phyloP scores from a whole-genome alignment of 2,329 filamentous ascomycete species.

The Fusarium paranaense region DNA sequence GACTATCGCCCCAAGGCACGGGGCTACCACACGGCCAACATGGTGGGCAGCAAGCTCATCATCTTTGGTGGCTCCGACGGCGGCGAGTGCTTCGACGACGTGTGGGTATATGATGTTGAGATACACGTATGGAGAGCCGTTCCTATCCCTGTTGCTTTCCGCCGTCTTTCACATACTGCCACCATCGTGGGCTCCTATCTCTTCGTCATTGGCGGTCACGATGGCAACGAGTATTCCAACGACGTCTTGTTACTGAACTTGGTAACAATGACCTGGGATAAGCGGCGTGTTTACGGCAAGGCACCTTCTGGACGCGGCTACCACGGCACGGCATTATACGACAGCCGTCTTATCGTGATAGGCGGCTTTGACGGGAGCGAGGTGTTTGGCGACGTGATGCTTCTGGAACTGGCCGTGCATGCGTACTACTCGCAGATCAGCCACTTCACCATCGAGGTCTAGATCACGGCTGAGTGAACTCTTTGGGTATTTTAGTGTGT shows the following conservation, averaged over 20 bases:
- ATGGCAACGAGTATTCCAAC: constrained; percentile 76
- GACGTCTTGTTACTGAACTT: constrained; percentile 76
- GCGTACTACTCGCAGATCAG: constrained; percentile 81
- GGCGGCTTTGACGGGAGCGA: constrained; percentile 76
- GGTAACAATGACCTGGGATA: constrained; percentile 81
- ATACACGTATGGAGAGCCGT: constrained; percentile 70
- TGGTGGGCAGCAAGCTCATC: constrained; percentile 78
- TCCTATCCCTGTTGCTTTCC: constrained; percentile 69
- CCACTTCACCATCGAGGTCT: constrained; percentile 77
- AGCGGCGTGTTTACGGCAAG: constrained; percentile 72
- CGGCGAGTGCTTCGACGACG: constrained; percentile 78
- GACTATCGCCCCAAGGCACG: constrained; percentile 69
- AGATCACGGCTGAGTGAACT: neutral
- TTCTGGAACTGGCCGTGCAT: constrained; percentile 76
- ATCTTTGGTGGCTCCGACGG: constrained; percentile 78
- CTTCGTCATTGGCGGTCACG: constrained; percentile 77
- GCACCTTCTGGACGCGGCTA: constrained; percentile 74
- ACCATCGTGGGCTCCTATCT: constrained; percentile 78
- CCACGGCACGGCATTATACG: constrained; percentile 74
- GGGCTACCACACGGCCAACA: constrained; percentile 79
- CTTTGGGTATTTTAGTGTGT: constrained; percentile 19
- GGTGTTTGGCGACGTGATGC: constrained; percentile 75
- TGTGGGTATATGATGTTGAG: constrained; percentile 79
- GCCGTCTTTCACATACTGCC: constrained; percentile 75
- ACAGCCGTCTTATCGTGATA: constrained; percentile 72